phyloP scores from a whole-genome alignment of 495 filamentous ascomycete species.

The Aspergillus cavernicola region DNA sequence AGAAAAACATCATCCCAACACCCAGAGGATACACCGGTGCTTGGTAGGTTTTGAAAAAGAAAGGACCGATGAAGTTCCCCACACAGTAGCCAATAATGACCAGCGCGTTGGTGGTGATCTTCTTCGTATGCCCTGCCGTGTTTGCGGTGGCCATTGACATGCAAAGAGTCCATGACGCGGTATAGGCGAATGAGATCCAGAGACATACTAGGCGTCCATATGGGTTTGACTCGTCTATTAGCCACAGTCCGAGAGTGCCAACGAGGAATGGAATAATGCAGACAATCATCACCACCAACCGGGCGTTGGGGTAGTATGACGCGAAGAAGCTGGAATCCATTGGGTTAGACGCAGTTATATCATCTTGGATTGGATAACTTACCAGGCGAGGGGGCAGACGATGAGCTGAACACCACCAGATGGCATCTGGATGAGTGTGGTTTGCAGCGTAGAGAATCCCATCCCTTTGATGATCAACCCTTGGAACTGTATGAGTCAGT shows the following conservation, averaged over 20 bases:
- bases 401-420: neutral
- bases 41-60: constrained; percentile 44
- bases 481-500: constrained; percentile 1
- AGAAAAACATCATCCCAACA: too few species aligned
- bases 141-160: neutral
- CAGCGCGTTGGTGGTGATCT: neutral
- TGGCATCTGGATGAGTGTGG: constrained; percentile 2
- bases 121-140: neutral
- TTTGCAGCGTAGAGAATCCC: constrained; percentile 24
- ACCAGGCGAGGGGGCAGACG: neutral
- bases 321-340: neutral
- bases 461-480: constrained; percentile 33
- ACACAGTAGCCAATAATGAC: neutral
- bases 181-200: constrained; percentile 46
- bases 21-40: constrained; percentile 31
- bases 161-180: constrained; percentile 25
- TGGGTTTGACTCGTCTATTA: neutral
- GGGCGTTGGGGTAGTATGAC: neutral
- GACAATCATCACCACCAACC: neutral
- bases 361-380: neutral
- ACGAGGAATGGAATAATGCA: neutral
- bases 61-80: neutral
- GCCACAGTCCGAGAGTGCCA: neutral
- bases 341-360: too few species aligned
- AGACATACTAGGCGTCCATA: constrained; percentile 45